A percentile compares a stretch with the other conserved stretches of the same genome.
Evolutionary conservation across 192 early-diverging fungal species (phyloP).

Genomic region (Coemansia reversa): DNA sequence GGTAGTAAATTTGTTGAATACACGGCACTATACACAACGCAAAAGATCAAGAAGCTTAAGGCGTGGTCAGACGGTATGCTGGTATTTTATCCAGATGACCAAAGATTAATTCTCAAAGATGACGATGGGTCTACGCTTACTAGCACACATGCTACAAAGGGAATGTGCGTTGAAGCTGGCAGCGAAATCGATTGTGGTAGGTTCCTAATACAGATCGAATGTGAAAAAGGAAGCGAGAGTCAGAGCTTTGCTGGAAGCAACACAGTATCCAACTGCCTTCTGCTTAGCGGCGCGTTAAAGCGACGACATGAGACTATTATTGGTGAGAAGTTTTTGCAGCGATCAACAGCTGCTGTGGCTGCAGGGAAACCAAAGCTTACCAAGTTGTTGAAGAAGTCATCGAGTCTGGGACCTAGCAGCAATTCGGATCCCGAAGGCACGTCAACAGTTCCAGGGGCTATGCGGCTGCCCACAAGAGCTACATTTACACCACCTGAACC

Average conservation of each 20-base stretch:
- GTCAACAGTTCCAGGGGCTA: background rate
- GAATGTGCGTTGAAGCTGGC: conserved; percentile 26
- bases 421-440: background rate
- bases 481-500: conserved; percentile 31
- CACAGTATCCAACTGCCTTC: conserved; percentile 5
- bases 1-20: conserved; percentile 15
- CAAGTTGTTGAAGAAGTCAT: conserved; percentile 15
- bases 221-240: conserved; percentile 12
- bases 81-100: conserved; percentile 7
- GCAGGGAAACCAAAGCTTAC: background rate
- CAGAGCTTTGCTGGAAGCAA: background rate
- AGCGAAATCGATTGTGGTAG: conserved; percentile 37
- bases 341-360: background rate
- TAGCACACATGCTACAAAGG: conserved; percentile 21
- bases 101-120: conserved; percentile 25
- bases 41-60: conserved; percentile 52
- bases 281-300: conserved; percentile 27
- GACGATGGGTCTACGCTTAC: conserved; percentile 27
- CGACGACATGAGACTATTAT: conserved; percentile 24
- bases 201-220: conserved; percentile 45
- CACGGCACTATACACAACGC: conserved; percentile 41
- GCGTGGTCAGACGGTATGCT: conserved; percentile 48
- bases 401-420: conserved; percentile 7
- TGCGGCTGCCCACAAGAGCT: conserved; percentile 9
- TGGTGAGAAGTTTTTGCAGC: background rate